These are phyloP conservation scores for Penicillium sp. DNA, from an alignment of 2,329 filamentous ascomycete genomes.

Conservation along the genomic window DNA sequence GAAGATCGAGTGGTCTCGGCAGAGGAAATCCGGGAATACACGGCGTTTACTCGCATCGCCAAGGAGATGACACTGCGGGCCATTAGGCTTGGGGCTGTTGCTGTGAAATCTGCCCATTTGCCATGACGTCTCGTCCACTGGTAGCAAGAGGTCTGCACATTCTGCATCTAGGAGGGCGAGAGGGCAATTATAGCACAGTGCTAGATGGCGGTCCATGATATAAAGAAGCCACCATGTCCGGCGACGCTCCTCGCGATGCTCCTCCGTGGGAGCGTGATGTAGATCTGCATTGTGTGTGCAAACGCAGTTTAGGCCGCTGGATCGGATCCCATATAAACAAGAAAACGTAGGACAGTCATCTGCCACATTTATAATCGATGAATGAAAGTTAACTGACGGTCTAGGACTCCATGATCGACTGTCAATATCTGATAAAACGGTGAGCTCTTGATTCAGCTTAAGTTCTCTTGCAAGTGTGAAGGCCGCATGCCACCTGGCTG, in stretches of 20 bases:
- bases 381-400: slow-evolving; percentile 38
- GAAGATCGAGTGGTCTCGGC: slow-evolving; percentile 85
- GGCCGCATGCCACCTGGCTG: slow-evolving; percentile 76
- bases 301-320: slow-evolving; percentile 38
- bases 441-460: slow-evolving; percentile 81
- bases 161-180: slow-evolving; percentile 86
- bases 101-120: slow-evolving; percentile 78
- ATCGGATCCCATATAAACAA: too few species aligned
- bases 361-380: slow-evolving; percentile 33
- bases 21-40: slow-evolving; percentile 80
- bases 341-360: slow-evolving; percentile 36
- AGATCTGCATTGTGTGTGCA: slow-evolving; percentile 33
- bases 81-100: slow-evolving; percentile 49
- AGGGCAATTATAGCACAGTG: slow-evolving; percentile 89
- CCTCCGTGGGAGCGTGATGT: slow-evolving; percentile 63
- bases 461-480: slow-evolving; percentile 89
- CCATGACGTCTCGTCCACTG: slow-evolving; percentile 86
- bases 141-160: slow-evolving; percentile 80
- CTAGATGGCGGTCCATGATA: slow-evolving; percentile 86
- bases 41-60: slow-evolving; percentile 52
- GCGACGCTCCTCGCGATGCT: slow-evolving; percentile 85
- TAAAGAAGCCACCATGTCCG: slow-evolving; percentile 95
- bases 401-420: slow-evolving; percentile 29
- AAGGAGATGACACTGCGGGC: slow-evolving; percentile 40
- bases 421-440: slow-evolving; percentile 31